Base-by-base conservation (phyloP, 495 filamentous ascomycete species). In the Penicillium egyptiacum region DNA sequence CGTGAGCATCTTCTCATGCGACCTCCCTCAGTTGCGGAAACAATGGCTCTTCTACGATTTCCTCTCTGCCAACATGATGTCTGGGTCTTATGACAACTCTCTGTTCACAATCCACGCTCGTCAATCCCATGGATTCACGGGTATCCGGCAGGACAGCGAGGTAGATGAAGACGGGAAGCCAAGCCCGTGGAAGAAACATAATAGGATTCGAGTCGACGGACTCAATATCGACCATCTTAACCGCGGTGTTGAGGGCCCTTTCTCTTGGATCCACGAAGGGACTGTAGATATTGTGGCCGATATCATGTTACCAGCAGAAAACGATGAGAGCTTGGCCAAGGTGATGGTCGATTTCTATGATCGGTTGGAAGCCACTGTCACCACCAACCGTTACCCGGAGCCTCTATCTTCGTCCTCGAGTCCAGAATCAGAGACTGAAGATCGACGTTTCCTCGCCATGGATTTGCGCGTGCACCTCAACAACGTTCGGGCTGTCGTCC, bases 11-110 rank as follows among this genome's bases (percentile, higher is more conserved):
- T 98, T 88, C 76, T 91, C 90, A 10, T 96, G 92, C 69, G 92
- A 98, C 63, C 84, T 98, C 17, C 91, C 94, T 6, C 90, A 92
- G 59, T 75, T 98, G 35, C 83, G 94, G 35, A 97, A 96, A 65
- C 95, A 96, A 59, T 98, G 91, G 87, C 79, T 98, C 1, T 96
- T 98, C 70, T 98, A 98, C 72, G 94, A 98, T 71, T 96, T 98
- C 63, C 71, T 98, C 20, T 94, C 89, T 0, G 95, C 94, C 37
- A 96, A 90, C 59, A 91, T 91, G 70, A 94, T 97, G 88, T 95
- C 91, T 12, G 94, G 94, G 14, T 93, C 92, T 6, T 96, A 89
- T 61, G 94, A 98, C 62, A 90, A 96, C 40, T 97, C 95, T 1
- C 77, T 98, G 1, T 98, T 98, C 71, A 98, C 92, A 1, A 96